Evolutionary conservation across 2,329 filamentous ascomycete species (phyloP), one percentile per base, ranked within the genome.

Genomic region (Ophiostoma tasmaniense): DNA sequence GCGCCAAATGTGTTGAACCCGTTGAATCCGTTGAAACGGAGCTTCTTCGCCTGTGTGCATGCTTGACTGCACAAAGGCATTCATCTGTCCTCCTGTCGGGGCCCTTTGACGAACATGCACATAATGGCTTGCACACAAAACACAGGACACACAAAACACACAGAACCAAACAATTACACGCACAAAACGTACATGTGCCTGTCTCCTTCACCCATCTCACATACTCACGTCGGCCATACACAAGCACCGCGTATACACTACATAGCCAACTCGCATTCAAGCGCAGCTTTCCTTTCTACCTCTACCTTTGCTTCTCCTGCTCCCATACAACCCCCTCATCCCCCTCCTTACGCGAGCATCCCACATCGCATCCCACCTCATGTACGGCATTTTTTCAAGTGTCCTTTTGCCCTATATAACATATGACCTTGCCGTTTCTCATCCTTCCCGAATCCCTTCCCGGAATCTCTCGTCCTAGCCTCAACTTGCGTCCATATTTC

Each of bases 351-450:
- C 25, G 7, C 50, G 50, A 55, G 28, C 22, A 39, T 70, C 62
- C 62, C 66, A 52, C 66, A 50, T 33, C n/a, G 20, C 35, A 50
- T 69, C 64, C 52, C 64, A 66, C 64, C 28, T 61, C 13, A n/a
- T 28, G 8, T 61, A 42, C 20, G 37, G 52, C 25, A 17, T 62
- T n/a, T 59, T 59, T 30, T 17, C 17, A 20, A 42, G 8, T 1
- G 20, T 2, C 25, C 2, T 39, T 45, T 55, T 20, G 6, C 35
- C 22, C 25, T 50, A 66, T 69, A 69, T 66, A 69, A 59, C 55
- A 37, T 45, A 25, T 17, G 17, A 28, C 33, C 28, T 20, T 10
- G 39, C 25, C 42, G 52, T 17, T 59, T 33, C 64, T 33, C 33
- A 22, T 33, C 33, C 28, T 20, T 20, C 25, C 25, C 42, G 52